phyloP scores from a whole-genome alignment of 495 filamentous ascomycete species.

The Chaetomium tenue region DNA sequence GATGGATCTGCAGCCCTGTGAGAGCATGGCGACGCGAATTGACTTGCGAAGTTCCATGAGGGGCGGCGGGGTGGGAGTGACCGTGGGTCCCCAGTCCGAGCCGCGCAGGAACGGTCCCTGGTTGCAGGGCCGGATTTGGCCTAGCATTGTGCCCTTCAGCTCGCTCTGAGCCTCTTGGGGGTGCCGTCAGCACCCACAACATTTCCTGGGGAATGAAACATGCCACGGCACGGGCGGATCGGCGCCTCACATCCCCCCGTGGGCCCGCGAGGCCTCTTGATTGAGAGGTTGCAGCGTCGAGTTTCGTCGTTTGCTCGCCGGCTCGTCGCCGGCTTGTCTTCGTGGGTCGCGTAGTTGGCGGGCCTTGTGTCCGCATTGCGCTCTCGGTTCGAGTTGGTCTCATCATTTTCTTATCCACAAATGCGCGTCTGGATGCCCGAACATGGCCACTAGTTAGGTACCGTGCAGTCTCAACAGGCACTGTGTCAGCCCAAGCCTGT shows the following conservation, averaged over 20 bases:
- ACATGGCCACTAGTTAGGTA: no score
- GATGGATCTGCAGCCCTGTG: neutral
- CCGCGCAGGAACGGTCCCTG: conserved; percentile 9
- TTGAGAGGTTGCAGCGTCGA: neutral
- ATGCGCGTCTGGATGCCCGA: no score
- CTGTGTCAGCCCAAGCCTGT: neutral
- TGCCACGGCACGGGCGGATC: conserved; percentile 8
- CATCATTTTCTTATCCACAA: no score
- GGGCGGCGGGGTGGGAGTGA: conserved; percentile 8
- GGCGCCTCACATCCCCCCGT: neutral
- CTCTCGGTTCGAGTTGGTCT: no score
- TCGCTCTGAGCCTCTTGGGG: conserved; percentile 11
- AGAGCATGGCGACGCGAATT: neutral
- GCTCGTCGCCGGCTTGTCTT: no score
- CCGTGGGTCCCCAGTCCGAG: conserved; percentile 9
- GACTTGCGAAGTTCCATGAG: neutral
- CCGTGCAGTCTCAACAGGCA: no score
- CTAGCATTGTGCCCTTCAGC: conserved; percentile 15
- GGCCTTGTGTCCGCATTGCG: no score
- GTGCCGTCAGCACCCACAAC: conserved; percentile 12
- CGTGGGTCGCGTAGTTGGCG: neutral
- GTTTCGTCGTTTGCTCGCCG: neutral
- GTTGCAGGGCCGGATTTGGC: conserved; percentile 6
- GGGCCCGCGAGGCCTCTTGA: neutral
- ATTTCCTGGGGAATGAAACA: conserved; percentile 2